These are phyloP conservation scores for Protomyces gravidus DNA, from an alignment of 1,139 yeast species.

Conservation along the genomic window DNA sequence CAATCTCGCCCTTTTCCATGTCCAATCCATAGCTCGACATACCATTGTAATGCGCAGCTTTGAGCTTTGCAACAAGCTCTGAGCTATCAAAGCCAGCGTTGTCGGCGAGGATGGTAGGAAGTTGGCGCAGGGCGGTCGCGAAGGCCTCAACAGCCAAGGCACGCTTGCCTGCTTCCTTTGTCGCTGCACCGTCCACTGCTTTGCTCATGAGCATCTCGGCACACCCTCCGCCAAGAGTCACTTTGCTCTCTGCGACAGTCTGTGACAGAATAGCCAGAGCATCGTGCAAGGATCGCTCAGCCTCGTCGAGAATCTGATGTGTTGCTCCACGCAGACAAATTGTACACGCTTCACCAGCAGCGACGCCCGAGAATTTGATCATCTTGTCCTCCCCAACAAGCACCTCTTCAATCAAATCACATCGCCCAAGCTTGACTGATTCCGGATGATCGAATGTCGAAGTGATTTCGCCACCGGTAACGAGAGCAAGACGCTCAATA, in stretches of 20 bases:
- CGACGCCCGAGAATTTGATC: conserved; percentile 88
- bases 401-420: conserved; percentile 85
- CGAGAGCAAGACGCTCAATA: conserved; percentile 90
- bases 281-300: conserved; percentile 95
- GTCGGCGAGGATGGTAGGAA: conserved; percentile 92
- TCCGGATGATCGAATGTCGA: conserved; percentile 95
- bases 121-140: conserved; percentile 87
- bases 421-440: conserved; percentile 75
- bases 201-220: conserved; percentile 97
- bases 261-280: conserved; percentile 93
- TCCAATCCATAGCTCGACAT: conserved; percentile 88
- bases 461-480: conserved; percentile 96
- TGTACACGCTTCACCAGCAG: conserved; percentile 95
- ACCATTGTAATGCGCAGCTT: conserved; percentile 91
- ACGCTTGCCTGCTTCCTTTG: conserved; percentile 88
- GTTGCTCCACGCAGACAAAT: conserved; percentile 93
- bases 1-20: conserved; percentile 73
- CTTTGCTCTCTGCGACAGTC: conserved; percentile 89
- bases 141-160: conserved; percentile 92
- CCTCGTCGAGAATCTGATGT: conserved; percentile 91
- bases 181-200: conserved; percentile 94
- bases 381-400: conserved; percentile 81
- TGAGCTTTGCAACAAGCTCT: conserved; percentile 81
- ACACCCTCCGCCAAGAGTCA: conserved; percentile 96
- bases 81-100: conserved; percentile 96